These are phyloP conservation scores for Xylaria sp. DNA, from an alignment of 2,329 filamentous ascomycete species.

Conservation along the genomic window DNA sequence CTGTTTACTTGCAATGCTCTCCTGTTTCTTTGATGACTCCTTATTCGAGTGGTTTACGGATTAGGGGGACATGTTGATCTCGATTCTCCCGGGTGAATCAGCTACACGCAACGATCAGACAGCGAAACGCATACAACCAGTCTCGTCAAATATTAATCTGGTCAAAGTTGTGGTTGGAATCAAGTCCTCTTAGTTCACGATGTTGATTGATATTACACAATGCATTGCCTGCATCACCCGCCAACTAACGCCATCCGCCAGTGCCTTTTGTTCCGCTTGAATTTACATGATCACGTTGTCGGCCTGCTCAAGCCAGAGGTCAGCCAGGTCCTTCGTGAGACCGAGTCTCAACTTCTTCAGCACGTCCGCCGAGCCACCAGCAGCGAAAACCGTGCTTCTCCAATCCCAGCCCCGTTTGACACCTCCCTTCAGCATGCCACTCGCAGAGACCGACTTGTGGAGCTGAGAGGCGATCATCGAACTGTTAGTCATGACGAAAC, in stretches of 20 bases:
- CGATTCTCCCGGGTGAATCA: no score
- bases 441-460: slow-evolving; percentile 48
- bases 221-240: slow-evolving; percentile 5
- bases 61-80: no score
- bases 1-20: no score
- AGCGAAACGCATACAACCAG: no score
- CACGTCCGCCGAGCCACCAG: slow-evolving; percentile 62
- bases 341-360: slow-evolving; percentile 66
- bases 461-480: slow-evolving; percentile 62
- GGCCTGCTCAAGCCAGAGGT: slow-evolving; percentile 62
- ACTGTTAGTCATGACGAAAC: slow-evolving; percentile 68
- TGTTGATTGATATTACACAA: slow-evolving; percentile 12
- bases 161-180: background rate
- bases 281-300: slow-evolving; percentile 47
- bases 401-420: slow-evolving; percentile 66
- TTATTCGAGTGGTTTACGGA: no score
- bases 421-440: slow-evolving; percentile 35
- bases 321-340: slow-evolving; percentile 67
- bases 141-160: no score
- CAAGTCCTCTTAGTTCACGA: background rate
- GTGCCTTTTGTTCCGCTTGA: slow-evolving; percentile 1
- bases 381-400: slow-evolving; percentile 52
- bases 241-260: slow-evolving; percentile 11
- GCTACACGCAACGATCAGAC: no score
- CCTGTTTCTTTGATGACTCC: no score